These are phyloP conservation scores for Cercophora samala DNA, from an alignment of 495 filamentous ascomycete genomes.

Conservation along the genomic window DNA sequence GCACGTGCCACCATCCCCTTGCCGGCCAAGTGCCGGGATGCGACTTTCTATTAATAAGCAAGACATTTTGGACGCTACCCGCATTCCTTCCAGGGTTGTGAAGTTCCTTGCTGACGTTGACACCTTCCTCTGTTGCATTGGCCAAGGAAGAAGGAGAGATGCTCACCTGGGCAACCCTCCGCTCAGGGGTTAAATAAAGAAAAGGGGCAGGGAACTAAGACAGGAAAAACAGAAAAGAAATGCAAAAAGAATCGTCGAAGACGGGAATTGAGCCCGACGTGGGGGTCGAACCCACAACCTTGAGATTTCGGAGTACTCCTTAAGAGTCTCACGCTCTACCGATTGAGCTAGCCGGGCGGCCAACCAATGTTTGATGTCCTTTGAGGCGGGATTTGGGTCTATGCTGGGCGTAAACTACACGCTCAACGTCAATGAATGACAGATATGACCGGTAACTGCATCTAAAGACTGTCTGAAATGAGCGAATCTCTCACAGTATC, in stretches of 20 bases:
- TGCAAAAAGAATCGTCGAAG: conserved; percentile 3
- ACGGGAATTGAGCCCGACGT: conserved; percentile 27
- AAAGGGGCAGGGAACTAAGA: not conserved
- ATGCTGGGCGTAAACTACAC: not conserved
- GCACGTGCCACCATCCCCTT: not conserved
- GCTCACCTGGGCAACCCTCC: not conserved
- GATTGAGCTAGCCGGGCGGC: conserved; percentile 68
- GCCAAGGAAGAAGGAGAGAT: not conserved
- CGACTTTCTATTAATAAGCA: not conserved
- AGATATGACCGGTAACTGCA: too few species aligned
- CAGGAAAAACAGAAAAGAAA: not conserved
- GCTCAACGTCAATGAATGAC: too few species aligned
- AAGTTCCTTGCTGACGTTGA: not conserved
- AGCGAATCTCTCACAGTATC: not conserved
- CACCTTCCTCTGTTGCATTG: not conserved
- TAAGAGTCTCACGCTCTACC: conserved; percentile 84
- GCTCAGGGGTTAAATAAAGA: not conserved
- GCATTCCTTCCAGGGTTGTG: not conserved
- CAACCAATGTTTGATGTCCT: not conserved
- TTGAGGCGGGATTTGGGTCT: not conserved
- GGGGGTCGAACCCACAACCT: conserved; percentile 26
- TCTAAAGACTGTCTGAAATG: not conserved
- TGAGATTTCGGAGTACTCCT: conserved; percentile 29
- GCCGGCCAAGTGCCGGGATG: not conserved
- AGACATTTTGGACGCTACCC: not conserved